phyloP scores from a whole-genome alignment of 176 grass and related monocot species.

The Calamus simplicifolius region DNA sequence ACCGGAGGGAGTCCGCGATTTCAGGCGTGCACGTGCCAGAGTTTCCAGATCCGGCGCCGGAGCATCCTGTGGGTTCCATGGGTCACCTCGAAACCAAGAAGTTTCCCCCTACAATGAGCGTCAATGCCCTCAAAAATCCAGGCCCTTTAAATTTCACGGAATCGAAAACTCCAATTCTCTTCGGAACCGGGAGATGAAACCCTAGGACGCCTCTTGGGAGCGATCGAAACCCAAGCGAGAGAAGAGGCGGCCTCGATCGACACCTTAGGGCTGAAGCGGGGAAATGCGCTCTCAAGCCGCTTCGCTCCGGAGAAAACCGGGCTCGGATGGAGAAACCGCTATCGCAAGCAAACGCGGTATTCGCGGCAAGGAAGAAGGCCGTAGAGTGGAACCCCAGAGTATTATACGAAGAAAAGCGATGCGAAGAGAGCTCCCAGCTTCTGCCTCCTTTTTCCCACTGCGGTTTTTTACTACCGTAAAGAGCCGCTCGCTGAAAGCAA shows the following conservation, averaged over 20 bases:
- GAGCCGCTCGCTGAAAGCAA: not conserved
- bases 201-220: too few relatives aligned
- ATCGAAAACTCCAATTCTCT: too few relatives aligned
- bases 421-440: not conserved
- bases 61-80: not conserved
- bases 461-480: constrained; percentile 3
- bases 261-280: not conserved
- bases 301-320: too few relatives aligned
- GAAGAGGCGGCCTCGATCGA: not conserved
- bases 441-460: not conserved
- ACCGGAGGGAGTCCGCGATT: constrained; percentile 22
- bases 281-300: not conserved
- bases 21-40: constrained; percentile 12
- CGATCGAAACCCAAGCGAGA: not conserved
- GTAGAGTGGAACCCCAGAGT: not conserved
- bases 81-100: not conserved
- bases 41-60: constrained; percentile 5
- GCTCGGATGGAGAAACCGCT: too few relatives aligned
- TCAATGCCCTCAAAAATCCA: not conserved
- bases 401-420: not conserved
- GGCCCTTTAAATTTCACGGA: too few relatives aligned
- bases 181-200: too few relatives aligned
- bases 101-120: not conserved
- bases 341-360: too few relatives aligned
- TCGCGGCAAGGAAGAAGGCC: not conserved